These are phyloP conservation scores for Debaryomyces robertsiae DNA, from an alignment of 1,139 yeast species.

Conservation along the genomic window DNA sequence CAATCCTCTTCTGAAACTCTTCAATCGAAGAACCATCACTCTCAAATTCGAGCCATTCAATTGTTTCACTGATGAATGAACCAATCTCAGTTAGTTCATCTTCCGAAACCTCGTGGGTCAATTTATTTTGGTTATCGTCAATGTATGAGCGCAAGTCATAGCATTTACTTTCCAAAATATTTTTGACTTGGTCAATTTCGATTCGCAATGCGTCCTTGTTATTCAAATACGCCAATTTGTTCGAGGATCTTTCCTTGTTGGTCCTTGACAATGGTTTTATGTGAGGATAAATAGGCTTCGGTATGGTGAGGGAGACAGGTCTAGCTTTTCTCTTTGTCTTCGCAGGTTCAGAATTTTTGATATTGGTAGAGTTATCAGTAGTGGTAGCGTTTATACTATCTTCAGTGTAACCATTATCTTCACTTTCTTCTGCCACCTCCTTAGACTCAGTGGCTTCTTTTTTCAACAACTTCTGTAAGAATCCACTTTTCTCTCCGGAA, in stretches of 20 bases:
- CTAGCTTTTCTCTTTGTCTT: constrained; percentile 20
- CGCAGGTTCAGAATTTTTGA: constrained; percentile 20
- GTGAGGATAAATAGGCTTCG: constrained; percentile 40
- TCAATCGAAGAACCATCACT: constrained; percentile 55
- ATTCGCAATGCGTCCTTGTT: constrained; percentile 50
- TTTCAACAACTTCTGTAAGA: constrained; percentile 32
- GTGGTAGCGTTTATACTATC: constrained; percentile 13
- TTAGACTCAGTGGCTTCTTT: constrained; percentile 20
- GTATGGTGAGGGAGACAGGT: constrained; percentile 22
- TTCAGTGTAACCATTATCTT: constrained; percentile 15
- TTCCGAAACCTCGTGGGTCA: constrained; percentile 37
- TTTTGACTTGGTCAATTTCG: constrained; percentile 51
- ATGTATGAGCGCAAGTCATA: constrained; percentile 58
- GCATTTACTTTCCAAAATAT: constrained; percentile 58
- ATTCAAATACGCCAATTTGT: constrained; percentile 36
- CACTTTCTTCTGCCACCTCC: constrained; percentile 16
- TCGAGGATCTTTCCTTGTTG: constrained; percentile 36
- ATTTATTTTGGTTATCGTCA: constrained; percentile 48
- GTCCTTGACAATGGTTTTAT: constrained; percentile 48
- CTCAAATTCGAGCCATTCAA: constrained; percentile 83
- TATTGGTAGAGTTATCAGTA: constrained; percentile 18
- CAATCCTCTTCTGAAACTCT: constrained; percentile 35
- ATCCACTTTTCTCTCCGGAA: constrained; percentile 22
- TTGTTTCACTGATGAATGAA: constrained; percentile 43
- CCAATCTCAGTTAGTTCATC: constrained; percentile 30